Conservation (phyloP, 768 basidiomycete genomes). For the Russula sp. region DNA sequence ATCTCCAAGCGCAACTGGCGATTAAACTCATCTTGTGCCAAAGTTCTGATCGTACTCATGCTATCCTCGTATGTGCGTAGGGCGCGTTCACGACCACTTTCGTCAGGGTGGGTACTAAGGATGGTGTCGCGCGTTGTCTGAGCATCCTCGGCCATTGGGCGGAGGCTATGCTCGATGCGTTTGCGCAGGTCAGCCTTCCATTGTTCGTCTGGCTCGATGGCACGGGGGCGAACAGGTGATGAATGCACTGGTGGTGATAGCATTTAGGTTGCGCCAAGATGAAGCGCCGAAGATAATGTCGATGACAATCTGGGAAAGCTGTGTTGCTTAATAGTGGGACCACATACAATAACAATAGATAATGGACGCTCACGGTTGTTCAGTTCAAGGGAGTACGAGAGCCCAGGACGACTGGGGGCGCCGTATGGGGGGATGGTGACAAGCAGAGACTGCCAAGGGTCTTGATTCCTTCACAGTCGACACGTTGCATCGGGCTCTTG, state of each 20-base stretch:
- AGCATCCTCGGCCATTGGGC: constrained; percentile 10
- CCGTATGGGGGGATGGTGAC: constrained; percentile 14
- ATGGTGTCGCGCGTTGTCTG: constrained; percentile 5
- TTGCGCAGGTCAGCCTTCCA: constrained; percentile 14
- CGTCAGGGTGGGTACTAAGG: not conserved
- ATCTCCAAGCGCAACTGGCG: constrained; percentile 9
- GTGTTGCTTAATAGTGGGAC: not conserved
- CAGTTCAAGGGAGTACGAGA: not conserved
- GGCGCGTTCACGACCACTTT: constrained; percentile 4
- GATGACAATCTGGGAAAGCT: constrained; percentile 10
- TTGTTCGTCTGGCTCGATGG: constrained; percentile 17
- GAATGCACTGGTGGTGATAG: constrained; percentile 5
- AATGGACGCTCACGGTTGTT: constrained; percentile 1
- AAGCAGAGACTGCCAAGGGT: constrained; percentile 6
- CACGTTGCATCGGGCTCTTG: constrained; percentile 16
- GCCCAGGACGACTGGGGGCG: constrained; percentile 7
- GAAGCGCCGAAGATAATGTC: constrained; percentile 4
- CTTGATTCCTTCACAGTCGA: not conserved
- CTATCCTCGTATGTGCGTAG: constrained; percentile 7
- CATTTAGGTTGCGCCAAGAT: constrained; percentile 11
- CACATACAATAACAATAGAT: not conserved
- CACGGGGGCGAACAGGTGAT: not conserved
- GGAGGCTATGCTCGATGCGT: constrained; percentile 9
- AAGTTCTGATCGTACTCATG: constrained; percentile 6
- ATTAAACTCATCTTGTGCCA: constrained; percentile 16